A percentile compares a stretch with the other conserved stretches of the same genome.
Evolutionary conservation across 169 alveolate species (phyloP).

Genomic region (Ichthyophthirius multifiliis): DNA sequence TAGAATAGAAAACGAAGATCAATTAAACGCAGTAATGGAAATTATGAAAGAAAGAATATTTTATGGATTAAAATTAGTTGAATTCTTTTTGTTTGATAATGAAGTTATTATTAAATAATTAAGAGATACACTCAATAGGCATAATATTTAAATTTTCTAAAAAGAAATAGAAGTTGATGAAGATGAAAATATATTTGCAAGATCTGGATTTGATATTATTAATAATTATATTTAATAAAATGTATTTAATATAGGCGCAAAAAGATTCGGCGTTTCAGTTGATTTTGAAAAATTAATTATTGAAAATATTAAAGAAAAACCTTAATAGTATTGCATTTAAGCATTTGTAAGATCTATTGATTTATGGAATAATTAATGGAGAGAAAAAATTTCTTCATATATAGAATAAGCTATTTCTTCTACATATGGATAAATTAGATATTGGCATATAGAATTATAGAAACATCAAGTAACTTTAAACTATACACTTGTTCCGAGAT

Average conservation of each 20-base stretch:
- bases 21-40: slow-evolving; percentile 57
- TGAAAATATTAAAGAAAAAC: background rate
- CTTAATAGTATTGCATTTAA: background rate
- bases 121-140: background rate
- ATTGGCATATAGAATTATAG: slow-evolving; percentile 57
- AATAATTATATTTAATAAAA: background rate
- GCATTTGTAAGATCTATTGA: background rate
- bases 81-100: background rate
- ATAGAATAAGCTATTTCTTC: slow-evolving; percentile 16
- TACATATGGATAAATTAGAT: slow-evolving; percentile 30
- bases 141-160: background rate
- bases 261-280: slow-evolving; percentile 22
- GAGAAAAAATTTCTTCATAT: slow-evolving; percentile 1
- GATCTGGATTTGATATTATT: background rate
- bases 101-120: background rate
- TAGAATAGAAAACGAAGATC: slow-evolving; percentile 74
- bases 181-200: background rate
- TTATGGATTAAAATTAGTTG: background rate
- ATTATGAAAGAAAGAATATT: slow-evolving; percentile 34
- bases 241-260: background rate
- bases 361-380: background rate
- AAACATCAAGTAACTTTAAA: slow-evolving; percentile 48
- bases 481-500: slow-evolving; percentile 70
- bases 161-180: background rate
- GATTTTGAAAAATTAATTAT: slow-evolving; percentile 7